Conservation (phyloP, 495 filamentous ascomycete species). For the Penicillium goetzii region DNA sequence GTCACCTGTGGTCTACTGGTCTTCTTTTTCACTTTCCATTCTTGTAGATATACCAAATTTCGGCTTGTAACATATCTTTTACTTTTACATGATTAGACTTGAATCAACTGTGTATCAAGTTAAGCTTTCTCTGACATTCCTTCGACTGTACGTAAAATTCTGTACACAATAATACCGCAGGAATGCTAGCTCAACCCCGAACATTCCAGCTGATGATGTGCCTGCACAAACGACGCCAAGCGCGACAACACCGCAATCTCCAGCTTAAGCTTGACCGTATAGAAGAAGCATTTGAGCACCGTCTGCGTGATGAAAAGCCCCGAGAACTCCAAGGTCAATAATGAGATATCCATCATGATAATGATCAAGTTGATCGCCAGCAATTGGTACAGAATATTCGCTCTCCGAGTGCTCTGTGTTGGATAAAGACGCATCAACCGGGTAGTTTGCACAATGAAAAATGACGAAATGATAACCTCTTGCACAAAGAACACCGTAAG, state of each 20-base stretch:
- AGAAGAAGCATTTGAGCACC: conserved; percentile 46
- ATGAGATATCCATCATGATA: conserved; percentile 39
- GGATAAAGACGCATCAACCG: conserved; percentile 36
- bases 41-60: neutral
- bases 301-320: conserved; percentile 43
- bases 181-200: conserved; percentile 8
- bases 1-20: neutral
- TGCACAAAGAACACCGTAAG: conserved; percentile 47
- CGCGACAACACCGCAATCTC: conserved; percentile 43
- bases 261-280: conserved; percentile 55
- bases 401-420: conserved; percentile 25
- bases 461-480: conserved; percentile 45
- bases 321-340: conserved; percentile 40
- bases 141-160: neutral
- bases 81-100: conserved; percentile 13
- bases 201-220: conserved; percentile 4
- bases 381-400: conserved; percentile 44
- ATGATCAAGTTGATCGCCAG: conserved; percentile 44
- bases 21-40: neutral
- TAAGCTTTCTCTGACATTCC: neutral
- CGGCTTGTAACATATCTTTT: neutral
- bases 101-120: neutral
- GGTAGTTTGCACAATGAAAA: conserved; percentile 47
- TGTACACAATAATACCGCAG: neutral
- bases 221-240: conserved; percentile 2